These are phyloP conservation scores for Pseudogymnoascus sp. DNA, from an alignment of 2,329 filamentous ascomycete genomes.

Conservation along the genomic window DNA sequence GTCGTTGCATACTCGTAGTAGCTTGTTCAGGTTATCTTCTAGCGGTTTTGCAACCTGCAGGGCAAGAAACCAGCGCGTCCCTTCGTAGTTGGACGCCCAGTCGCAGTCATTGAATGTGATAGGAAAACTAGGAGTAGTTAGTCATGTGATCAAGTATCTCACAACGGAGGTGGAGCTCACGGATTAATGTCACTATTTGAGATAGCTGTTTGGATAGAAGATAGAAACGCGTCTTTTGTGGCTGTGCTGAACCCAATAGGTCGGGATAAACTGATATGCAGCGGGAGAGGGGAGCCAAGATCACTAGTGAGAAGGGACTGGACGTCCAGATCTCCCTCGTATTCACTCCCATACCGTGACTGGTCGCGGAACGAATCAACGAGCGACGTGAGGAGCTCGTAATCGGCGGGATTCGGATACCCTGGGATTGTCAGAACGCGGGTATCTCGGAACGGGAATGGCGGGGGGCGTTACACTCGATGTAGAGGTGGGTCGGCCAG, in stretches of 20 bases:
- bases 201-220: slow-evolving; percentile 40
- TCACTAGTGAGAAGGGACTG: slow-evolving; percentile 68
- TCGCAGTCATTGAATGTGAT: slow-evolving; percentile 35
- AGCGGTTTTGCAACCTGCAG: slow-evolving; percentile 45
- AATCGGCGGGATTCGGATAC: slow-evolving; percentile 43
- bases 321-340: slow-evolving; percentile 35
- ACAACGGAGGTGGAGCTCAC: slow-evolving; percentile 29
- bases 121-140: slow-evolving; percentile 18
- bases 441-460: slow-evolving; percentile 3
- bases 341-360: slow-evolving; percentile 7
- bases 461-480: slow-evolving; percentile 62
- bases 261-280: slow-evolving; percentile 86
- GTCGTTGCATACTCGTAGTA: slow-evolving; percentile 61
- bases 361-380: slow-evolving; percentile 30
- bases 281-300: slow-evolving; percentile 65
- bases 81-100: slow-evolving; percentile 60
- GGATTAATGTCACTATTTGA: slow-evolving; percentile 32
- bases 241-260: slow-evolving; percentile 66
- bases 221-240: slow-evolving; percentile 61
- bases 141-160: slow-evolving; percentile 12
- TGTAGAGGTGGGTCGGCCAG: slow-evolving; percentile 87
- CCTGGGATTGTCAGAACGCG: slow-evolving; percentile 33
- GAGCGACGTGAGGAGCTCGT: slow-evolving; percentile 37
- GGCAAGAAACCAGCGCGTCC: slow-evolving; percentile 75
- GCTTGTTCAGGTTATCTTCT: slow-evolving; percentile 46